Evolutionary conservation across 1,284 basidiomycete genomes (phyloP), one percentile per base, ranked within the genome.

Genomic region (Cerrena zonata): DNA sequence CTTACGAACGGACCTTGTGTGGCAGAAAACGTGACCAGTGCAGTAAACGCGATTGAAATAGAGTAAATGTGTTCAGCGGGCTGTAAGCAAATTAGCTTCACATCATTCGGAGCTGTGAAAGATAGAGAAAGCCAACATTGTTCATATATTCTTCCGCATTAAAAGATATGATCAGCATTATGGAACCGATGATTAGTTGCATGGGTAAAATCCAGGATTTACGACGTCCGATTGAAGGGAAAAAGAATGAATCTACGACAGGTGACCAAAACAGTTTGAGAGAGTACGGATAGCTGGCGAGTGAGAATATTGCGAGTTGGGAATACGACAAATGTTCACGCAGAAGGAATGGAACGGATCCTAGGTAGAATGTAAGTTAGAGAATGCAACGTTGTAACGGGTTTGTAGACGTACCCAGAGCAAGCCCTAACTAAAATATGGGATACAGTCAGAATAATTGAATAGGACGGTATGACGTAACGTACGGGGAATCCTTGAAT

Each of bases 151-250:
- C 78, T 59, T 93, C 81, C 5, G 91, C 87, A 58, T 89, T 83
- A 49, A 81, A 71, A 1, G 94, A 90, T 53, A 99, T 88, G 66
- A 90, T 86, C 61, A 94, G 76, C 84, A 99, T 90, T 57, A 93
- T 75, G 44, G 82, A 74, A 23, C 94, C 96, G 42, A 98, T 90
- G 56, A 94, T 80, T 25, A 86, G 68, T 69, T 99, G 96, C 74
- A 99, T 95, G 41, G 96, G 96, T 54, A 99, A 88, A 63, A 99
- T 97, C 96, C 96, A 99, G 53, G 90, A 94, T 70, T 98, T 99
- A 56, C 96, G 79, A 49, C 96, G 82, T 18, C 96, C 96, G 53
- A 94, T 65, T 45, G 81, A 82, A 40, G 82, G 74, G 58, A 90
- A 77, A 67, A 90, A 99, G 56, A 89, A 75, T 2, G 94, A 91